phyloP scores from a whole-genome alignment of 73 alveolate genomes.

The Paramecium primaurelia region DNA sequence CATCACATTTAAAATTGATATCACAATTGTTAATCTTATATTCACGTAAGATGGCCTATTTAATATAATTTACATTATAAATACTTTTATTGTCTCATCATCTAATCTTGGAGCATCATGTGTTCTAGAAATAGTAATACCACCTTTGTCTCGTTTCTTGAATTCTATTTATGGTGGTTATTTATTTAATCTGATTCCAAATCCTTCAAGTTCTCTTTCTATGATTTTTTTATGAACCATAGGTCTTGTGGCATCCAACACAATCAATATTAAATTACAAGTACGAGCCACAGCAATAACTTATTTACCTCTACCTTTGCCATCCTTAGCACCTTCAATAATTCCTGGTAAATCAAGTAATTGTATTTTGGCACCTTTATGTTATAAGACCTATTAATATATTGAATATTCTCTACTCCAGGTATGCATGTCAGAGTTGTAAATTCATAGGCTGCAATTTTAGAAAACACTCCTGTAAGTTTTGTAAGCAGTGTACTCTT shows the following conservation, averaged over 20 bases:
- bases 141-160: slow-evolving; percentile 95
- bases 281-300: slow-evolving; percentile 99
- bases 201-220: slow-evolving; percentile 98
- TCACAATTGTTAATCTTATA: slow-evolving; percentile 93
- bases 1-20: slow-evolving; percentile 83
- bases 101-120: slow-evolving; percentile 75
- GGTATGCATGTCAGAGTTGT: slow-evolving; percentile 99
- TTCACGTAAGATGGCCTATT: slow-evolving; percentile 75
- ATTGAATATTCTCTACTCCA: slow-evolving; percentile 82
- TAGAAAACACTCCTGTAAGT: slow-evolving; percentile 87
- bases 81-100: slow-evolving; percentile 87
- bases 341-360: slow-evolving; percentile 99
- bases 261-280: slow-evolving; percentile 95
- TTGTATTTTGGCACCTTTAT: slow-evolving; percentile 97
- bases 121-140: slow-evolving; percentile 81
- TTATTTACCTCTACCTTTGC: slow-evolving; percentile 98
- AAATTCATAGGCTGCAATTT: slow-evolving; percentile 98
- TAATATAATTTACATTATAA: neutral
- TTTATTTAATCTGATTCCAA: slow-evolving; percentile 95
- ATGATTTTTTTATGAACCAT: slow-evolving; percentile 94
- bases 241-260: slow-evolving; percentile 97
- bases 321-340: slow-evolving; percentile 99
- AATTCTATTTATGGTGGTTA: slow-evolving; percentile 92
- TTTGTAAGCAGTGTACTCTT: slow-evolving; percentile 87
- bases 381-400: slow-evolving; percentile 29